Base-by-base conservation (phyloP, 2,329 filamentous ascomycete species). In the Paraphaeosphaeria minitans region DNA sequence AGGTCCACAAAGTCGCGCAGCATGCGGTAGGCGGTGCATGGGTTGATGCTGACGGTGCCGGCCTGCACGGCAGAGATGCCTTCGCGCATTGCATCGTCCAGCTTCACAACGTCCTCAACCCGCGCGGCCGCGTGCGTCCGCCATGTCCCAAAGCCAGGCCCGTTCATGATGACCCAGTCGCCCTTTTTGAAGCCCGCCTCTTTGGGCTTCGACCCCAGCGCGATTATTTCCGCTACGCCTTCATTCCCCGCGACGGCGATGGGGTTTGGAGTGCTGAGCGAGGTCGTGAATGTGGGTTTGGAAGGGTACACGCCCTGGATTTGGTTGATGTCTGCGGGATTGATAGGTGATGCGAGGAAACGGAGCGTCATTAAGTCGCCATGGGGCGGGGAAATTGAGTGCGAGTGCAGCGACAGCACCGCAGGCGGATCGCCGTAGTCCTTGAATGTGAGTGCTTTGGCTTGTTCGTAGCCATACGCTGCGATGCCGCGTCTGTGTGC, bases 321-420 rank as follows among this genome's bases (percentile, higher is more conserved):
- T 71, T 94, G 94, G 82, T 99, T 99, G 78, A 99, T 91, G 80
- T 99, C 95, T 72, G 95, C 93, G 24, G 95, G 95, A 81, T 99
- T 99, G 77, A 99, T 92, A 57, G 95, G 92, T 0, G 93, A 88
- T 33, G 93, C 91, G 69, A 99, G 91, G 69, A 95, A 89, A 76
- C 92, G 92, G 60, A 99, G 82, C 55, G 94, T 93, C 66, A 96
- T 80, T 63, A 85, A 81, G 56, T 85, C 80, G 49, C 91, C 89
- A 63, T 93, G 85, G 3, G 86, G 84, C 3, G 91, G 90, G 4
- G 89, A 89, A 73, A 94, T 92, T 66, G 89, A 92, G 80, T 93
- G 87, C 0, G 81, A 84, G 78, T 93, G 90, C 3, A 94, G 80
- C 19, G 86, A 88, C 48, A 83, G 77, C 29, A 92, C 90, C 66